Conservation (phyloP, 306 rosid genomes). For the Hippophae rhamnoides region DNA sequence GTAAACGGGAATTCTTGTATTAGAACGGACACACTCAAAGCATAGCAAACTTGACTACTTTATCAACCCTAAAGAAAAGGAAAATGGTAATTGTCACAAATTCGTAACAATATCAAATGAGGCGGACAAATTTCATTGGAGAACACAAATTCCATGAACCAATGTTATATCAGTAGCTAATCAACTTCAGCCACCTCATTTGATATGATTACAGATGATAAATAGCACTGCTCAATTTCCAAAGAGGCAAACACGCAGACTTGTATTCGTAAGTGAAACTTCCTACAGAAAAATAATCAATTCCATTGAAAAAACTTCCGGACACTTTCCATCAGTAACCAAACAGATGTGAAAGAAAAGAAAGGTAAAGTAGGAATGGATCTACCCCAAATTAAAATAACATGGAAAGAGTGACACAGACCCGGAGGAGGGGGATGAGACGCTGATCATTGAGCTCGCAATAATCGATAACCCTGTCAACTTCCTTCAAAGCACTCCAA, state of each 20-base stretch:
- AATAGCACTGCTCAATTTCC: too few species aligned
- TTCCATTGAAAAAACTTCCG: background rate
- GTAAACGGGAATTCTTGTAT: too few species aligned
- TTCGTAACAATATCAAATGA: too few species aligned
- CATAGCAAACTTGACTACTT: too few species aligned
- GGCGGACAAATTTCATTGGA: too few species aligned
- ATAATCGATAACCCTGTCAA: slow-evolving; percentile 80
- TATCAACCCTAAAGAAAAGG: too few species aligned
- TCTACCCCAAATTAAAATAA: background rate
- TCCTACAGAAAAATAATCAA: background rate
- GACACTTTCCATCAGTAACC: background rate
- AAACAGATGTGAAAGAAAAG: background rate
- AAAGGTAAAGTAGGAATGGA: background rate
- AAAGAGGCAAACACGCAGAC: background rate
- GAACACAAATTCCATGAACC: too few species aligned
- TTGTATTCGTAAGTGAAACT: background rate
- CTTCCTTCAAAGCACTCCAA: slow-evolving; percentile 81
- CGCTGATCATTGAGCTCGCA: slow-evolving; percentile 69
- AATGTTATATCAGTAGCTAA: too few species aligned
- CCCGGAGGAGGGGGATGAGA: slow-evolving; percentile 75
- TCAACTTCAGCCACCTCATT: too few species aligned
- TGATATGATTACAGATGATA: too few species aligned
- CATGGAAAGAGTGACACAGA: slow-evolving; percentile 2
- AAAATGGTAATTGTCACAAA: too few species aligned
- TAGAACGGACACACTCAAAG: too few species aligned